A percentile compares a stretch with the other conserved stretches of the same genome.
phyloP scores from a whole-genome alignment of 2,329 filamentous ascomycete species.

The Xylaria polymorpha region DNA sequence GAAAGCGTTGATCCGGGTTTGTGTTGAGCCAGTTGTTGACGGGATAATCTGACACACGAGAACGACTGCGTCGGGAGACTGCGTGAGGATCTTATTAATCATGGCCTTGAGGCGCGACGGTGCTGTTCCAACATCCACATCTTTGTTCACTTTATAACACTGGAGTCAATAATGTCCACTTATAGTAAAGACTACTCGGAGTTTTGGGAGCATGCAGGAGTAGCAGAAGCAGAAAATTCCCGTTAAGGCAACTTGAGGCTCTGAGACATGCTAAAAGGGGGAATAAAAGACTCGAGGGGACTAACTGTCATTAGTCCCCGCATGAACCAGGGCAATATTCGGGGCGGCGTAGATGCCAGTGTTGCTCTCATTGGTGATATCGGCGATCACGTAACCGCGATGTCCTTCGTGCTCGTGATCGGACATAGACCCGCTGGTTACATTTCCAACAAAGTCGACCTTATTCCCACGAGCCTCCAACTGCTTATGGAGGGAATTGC shows the following conservation, averaged over 20 bases:
- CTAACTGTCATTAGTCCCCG: slow-evolving; percentile 14
- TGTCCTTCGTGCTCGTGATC: slow-evolving; percentile 22
- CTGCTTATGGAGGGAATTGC: background rate
- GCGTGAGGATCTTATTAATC: no score
- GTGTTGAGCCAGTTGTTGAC: no score
- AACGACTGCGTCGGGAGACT: no score
- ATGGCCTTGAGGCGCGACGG: no score
- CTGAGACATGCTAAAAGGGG: no score
- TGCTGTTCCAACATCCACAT: background rate
- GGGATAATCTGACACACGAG: no score
- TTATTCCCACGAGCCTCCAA: background rate
- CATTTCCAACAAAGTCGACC: slow-evolving; percentile 11
- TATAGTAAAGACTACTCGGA: no score
- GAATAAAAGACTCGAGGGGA: no score
- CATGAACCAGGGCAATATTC: slow-evolving; percentile 19
- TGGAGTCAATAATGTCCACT: no score
- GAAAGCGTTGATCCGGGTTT: background rate
- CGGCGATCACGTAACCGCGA: background rate
- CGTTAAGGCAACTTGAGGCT: no score
- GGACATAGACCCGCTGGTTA: background rate
- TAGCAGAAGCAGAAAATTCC: no score
- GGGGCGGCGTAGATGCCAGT: background rate
- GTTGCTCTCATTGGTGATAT: background rate
- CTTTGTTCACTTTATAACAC: background rate
- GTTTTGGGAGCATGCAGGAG: no score